These are phyloP conservation scores for Venturia aucupariae DNA, from an alignment of 2,329 filamentous ascomycete genomes.

Conservation along the genomic window DNA sequence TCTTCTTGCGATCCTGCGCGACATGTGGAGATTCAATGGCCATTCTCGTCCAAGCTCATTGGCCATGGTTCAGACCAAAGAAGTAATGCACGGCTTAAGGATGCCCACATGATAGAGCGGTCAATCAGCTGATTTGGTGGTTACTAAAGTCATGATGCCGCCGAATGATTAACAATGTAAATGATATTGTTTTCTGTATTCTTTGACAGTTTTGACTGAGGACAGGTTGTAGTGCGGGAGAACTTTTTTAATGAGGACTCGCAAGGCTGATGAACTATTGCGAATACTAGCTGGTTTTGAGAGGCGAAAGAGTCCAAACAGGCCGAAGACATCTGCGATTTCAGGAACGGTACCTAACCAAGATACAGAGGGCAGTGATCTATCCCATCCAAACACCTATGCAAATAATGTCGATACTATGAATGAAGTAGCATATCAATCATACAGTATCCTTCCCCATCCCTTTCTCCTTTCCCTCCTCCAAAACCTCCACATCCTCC, in stretches of 20 bases:
- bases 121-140: background rate
- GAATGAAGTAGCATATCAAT: background rate
- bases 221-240: background rate
- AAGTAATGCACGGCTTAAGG: background rate
- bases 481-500: slow-evolving; percentile 2
- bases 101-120: background rate
- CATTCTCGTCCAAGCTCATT: background rate
- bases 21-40: background rate
- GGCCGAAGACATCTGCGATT: too few relatives aligned
- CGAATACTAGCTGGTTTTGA: too few relatives aligned
- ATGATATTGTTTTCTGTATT: background rate
- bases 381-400: background rate
- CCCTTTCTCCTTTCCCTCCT: background rate
- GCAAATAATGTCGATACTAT: background rate
- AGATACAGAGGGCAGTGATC: too few relatives aligned
- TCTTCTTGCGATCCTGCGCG: background rate
- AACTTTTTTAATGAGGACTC: background rate
- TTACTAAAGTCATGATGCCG: too few relatives aligned
- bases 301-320: too few relatives aligned
- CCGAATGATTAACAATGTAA: background rate
- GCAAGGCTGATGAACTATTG: background rate
- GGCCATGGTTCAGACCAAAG: background rate
- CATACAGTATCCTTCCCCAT: background rate
- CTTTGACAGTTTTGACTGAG: background rate
- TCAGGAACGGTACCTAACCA: too few relatives aligned